Base-by-base conservation (phyloP, 2,329 filamentous ascomycete species). In the Exophiala lecanii-corni region DNA sequence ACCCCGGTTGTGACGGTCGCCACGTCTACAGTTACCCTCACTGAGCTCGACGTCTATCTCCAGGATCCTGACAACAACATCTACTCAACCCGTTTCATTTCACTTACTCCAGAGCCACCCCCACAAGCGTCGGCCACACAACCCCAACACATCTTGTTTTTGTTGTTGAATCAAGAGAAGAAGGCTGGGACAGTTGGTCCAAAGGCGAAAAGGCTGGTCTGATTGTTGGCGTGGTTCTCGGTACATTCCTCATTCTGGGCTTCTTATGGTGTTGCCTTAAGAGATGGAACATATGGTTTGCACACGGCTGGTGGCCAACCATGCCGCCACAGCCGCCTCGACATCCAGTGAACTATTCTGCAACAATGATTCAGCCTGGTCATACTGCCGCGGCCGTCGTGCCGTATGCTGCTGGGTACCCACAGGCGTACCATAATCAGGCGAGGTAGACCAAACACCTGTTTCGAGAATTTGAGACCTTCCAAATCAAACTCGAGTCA, bases 161-260 rank as follows among this genome's bases (percentile, higher is more conserved):
- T 25, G 49, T 49, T 23, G 43, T 48, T 4, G 33, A 48, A 4
- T 35, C 45, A 16, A 18, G 21, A 7, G 13, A 36, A n/a, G 41
- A 41, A 12, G 49, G 50, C 13, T 59, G 57, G 57, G 21, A 57
- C 41, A 53, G 45, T 13, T 61, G 59, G 59, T 53, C 53, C 15
- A 41, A 42, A 7, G 52, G 49, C 10, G 49, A 53, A 36, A 57
- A 56, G 48, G 58, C 50, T 9, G 59, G 59, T 7, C 43, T 61
- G 12, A 55, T 61, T 9, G 56, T 55, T 5, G 57, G 54, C 4
- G 50, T 54, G 12, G 48, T 58, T 20, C 40, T 60, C 2, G 45
- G 51, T 5, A 53, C 53, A 5, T 13, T 59, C 12, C 39, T 59
- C 36, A 32, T 59, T 12, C 25, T 57, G n/a, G 50, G 20, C 12